Conservation (phyloP, 176 grass and related monocot genomes). For the Saccharum officinarum region DNA sequence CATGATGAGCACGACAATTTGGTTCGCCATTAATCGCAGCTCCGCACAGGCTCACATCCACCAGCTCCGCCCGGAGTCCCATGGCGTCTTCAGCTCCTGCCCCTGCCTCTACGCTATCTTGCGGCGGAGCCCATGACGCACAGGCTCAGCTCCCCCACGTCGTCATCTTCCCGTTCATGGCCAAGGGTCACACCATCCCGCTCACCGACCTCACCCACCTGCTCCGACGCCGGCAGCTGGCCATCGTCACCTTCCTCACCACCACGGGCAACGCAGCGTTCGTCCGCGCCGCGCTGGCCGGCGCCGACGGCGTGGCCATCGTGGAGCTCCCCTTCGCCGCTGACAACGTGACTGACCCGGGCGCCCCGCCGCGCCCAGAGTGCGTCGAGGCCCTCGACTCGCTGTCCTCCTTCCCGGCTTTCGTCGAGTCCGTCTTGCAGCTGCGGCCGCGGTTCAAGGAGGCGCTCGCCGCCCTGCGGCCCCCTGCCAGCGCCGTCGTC, state of each 20-base stretch:
- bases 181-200: constrained; percentile 39
- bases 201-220: constrained; percentile 29
- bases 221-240: constrained; percentile 14
- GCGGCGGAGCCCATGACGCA: not conserved
- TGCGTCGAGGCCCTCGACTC: constrained; percentile 9
- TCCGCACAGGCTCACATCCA: not conserved
- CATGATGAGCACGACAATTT: not conserved
- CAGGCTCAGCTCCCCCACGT: constrained; percentile 22
- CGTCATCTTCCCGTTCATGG: constrained; percentile 35
- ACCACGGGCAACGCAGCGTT: constrained; percentile 30
- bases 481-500: constrained; percentile 9
- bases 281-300: constrained; percentile 29
- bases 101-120: not conserved
- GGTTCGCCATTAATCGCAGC: not conserved
- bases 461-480: constrained; percentile 8
- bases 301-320: not conserved
- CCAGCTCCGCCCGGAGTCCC: not conserved
- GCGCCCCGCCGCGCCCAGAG: not conserved
- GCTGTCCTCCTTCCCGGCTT: not conserved
- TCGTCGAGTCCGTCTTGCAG: constrained; percentile 10
- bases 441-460: constrained; percentile 46
- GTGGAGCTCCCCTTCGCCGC: constrained; percentile 37
- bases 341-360: not conserved
- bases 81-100: not conserved
- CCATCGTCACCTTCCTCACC: constrained; percentile 42